Percentiles rank a stretch among this genome's conserved stretches.
These are phyloP conservation scores for Rheum nobile DNA, from an alignment of 148 eudicot genomes.

Conservation along the genomic window DNA sequence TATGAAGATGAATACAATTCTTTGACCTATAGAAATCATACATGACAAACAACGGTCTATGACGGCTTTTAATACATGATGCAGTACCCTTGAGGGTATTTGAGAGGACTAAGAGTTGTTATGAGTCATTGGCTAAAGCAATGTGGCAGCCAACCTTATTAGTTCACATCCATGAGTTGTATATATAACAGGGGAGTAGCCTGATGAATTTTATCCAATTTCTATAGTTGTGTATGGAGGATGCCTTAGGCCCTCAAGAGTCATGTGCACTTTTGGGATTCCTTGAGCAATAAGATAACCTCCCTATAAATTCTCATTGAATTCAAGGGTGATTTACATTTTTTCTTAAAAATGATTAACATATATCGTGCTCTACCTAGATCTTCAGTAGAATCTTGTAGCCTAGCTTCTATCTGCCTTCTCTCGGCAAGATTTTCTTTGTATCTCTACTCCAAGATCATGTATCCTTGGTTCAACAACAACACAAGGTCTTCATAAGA, in stretches of 20 bases:
- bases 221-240: background rate
- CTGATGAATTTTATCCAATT: background rate
- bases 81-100: background rate
- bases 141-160: background rate
- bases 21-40: background rate
- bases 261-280: background rate
- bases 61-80: background rate
- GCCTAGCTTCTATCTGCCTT: conserved; percentile 43
- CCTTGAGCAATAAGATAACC: background rate
- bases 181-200: background rate
- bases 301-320: background rate
- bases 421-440: conserved; percentile 44
- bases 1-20: conserved; percentile 11
- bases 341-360: too few species aligned
- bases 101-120: background rate
- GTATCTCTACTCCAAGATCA: conserved; percentile 54
- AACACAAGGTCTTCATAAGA: conserved; percentile 38
- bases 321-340: background rate
- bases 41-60: background rate
- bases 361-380: conserved; percentile 32
- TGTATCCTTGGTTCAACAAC: conserved; percentile 50
- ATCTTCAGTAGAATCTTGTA: conserved; percentile 67
- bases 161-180: background rate
- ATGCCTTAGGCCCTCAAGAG: background rate
- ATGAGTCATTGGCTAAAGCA: background rate